These are phyloP conservation scores for Handroanthus guayacan DNA, from an alignment of 257 asterid genomes.

Conservation along the genomic window DNA sequence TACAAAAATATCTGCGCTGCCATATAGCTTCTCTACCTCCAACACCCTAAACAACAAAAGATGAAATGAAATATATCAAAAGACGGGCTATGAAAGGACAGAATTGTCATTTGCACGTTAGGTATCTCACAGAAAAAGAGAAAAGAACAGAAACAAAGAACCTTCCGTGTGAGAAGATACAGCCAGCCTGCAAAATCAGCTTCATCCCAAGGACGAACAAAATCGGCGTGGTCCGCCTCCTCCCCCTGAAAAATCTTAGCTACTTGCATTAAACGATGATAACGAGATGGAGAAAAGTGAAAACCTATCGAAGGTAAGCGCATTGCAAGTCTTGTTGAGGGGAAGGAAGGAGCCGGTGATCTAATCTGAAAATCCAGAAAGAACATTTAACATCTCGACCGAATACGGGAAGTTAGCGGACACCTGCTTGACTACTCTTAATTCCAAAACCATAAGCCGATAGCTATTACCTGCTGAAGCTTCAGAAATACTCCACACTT, in stretches of 20 bases:
- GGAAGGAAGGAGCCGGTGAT: constrained; percentile 72
- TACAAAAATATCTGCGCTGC: constrained; percentile 90
- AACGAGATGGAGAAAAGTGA: constrained; percentile 97
- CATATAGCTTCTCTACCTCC: constrained; percentile 99
- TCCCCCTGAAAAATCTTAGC: constrained; percentile 77
- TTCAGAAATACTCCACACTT: constrained; percentile 86
- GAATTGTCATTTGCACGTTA: background rate
- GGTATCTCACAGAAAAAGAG: constrained; percentile 8
- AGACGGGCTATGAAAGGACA: background rate
- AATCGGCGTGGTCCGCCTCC: constrained; percentile 50
- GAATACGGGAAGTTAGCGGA: constrained; percentile 12
- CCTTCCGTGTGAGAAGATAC: constrained; percentile 84
- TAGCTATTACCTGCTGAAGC: constrained; percentile 89
- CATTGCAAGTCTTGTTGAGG: constrained; percentile 84
- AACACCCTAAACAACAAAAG: constrained; percentile 69
- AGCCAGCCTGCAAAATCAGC: constrained; percentile 96
- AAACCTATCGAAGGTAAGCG: constrained; percentile 87
- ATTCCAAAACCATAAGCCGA: constrained; percentile 27
- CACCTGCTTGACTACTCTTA: constrained; percentile 1
- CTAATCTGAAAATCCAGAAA: constrained; percentile 69
- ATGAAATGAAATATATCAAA: constrained; percentile 33
- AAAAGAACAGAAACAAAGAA: constrained; percentile 34
- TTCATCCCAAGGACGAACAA: constrained; percentile 82
- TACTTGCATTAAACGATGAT: constrained; percentile 94
- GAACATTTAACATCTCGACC: constrained; percentile 16